Conservation (phyloP, 2,329 filamentous ascomycete genomes). For the Sclerotinia subarctica region DNA sequence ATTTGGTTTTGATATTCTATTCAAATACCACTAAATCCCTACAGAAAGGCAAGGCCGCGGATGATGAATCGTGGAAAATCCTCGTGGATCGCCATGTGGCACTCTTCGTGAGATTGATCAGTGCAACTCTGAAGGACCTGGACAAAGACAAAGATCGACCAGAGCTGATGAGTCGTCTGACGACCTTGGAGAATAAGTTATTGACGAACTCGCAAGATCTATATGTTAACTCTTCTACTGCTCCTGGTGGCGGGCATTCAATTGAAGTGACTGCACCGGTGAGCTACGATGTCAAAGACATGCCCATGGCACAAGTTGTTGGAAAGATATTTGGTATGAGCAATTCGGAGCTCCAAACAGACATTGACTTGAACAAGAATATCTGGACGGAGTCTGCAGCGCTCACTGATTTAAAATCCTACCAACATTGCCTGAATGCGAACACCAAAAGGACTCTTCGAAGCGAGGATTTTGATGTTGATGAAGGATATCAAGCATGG, state of each 20-base stretch:
- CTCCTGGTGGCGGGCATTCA: slow-evolving; percentile 55
- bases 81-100: slow-evolving; percentile 93
- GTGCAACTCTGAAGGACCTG: slow-evolving; percentile 74
- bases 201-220: slow-evolving; percentile 92
- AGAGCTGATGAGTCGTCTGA: slow-evolving; percentile 75
- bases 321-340: slow-evolving; percentile 80
- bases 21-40: slow-evolving; percentile 90
- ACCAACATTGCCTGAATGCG: slow-evolving; percentile 83
- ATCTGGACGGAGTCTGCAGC: slow-evolving; percentile 91
- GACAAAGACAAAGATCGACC: slow-evolving; percentile 82
- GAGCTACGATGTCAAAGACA: slow-evolving; percentile 92
- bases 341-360: slow-evolving; percentile 75
- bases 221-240: slow-evolving; percentile 57
- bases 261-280: slow-evolving; percentile 80
- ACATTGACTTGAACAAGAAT: slow-evolving; percentile 77
- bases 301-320: slow-evolving; percentile 87
- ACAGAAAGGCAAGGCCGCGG: slow-evolving; percentile 68
- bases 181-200: slow-evolving; percentile 86
- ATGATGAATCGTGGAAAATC: slow-evolving; percentile 85
- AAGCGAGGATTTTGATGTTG: slow-evolving; percentile 82
- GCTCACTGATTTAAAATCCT: slow-evolving; percentile 85
- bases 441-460: slow-evolving; percentile 72
- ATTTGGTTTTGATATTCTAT: slow-evolving; percentile 93
- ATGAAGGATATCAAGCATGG: slow-evolving; percentile 86
- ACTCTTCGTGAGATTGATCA: slow-evolving; percentile 85